Base-by-base conservation (phyloP, 1,284 basidiomycete species). In the Boletellus sp. region DNA sequence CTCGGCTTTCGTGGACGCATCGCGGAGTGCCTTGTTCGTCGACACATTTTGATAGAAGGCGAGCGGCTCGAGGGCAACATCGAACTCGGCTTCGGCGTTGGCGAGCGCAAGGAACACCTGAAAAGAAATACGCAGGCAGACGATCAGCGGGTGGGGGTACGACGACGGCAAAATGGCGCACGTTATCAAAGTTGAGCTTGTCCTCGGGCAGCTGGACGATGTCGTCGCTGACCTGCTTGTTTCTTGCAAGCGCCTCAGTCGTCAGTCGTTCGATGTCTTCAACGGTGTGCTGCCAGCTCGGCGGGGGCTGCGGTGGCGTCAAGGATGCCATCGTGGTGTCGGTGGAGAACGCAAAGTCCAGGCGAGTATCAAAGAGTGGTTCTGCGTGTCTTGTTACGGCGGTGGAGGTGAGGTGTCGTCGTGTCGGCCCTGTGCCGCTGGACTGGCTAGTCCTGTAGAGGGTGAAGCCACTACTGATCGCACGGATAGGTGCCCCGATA, bases 21-120 rank as follows among this genome's bases (percentile, higher is more conserved):
- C 85, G 9, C 89, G 77, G 11, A 91, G 72, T 40, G 76, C 78
- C 64, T 88, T 82, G 41, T 74, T 71, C 0, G 81, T 69, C 8
- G 87, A 85, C 29, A 91, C 87, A 52, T 89, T 87, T 61, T 88
- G 84, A 61, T 89, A 87, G 67, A 91, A 92, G 0, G 74, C 68
- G 10, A 87, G 72, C 1, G 83, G 82, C 54, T 84, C 84, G 4
- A 72, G 62, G 25, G 70, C 60, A 5, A 61, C 56, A 36, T 82
- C 78, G 17, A 80, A 68, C 9, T 73, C 65, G 11, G 80, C 76
- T 39, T 87, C 84, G 19, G 75, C 74, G 19, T 40, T 30, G 27
- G 38, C 38, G 20, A 76, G 59, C 0, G 83, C 78, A n/a, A 90
- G 75, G 55, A 85, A 86, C 16, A 87, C 84, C 84, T 86, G 56